phyloP scores from a whole-genome alignment of 768 basidiomycete species.

The Mycena galopus region DNA sequence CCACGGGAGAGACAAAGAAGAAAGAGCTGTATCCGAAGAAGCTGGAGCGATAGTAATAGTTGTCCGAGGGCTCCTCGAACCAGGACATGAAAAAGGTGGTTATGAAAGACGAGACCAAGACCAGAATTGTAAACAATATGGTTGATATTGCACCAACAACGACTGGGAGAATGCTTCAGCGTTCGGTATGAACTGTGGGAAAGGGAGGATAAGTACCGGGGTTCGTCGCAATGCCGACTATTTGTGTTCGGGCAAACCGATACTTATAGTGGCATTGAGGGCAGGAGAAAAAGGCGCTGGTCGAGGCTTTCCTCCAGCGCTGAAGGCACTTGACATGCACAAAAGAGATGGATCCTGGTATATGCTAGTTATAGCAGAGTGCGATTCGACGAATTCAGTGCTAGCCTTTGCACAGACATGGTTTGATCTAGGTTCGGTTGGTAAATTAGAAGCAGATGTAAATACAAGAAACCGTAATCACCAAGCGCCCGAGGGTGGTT shows the following conservation, averaged over 20 bases:
- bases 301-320: conserved; percentile 73
- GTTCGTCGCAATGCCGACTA: conserved; percentile 83
- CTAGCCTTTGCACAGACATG: conserved; percentile 82
- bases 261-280: conserved; percentile 86
- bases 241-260: conserved; percentile 78
- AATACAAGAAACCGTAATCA: not conserved
- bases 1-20: conserved; percentile 65
- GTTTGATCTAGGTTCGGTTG: conserved; percentile 70
- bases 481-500: conserved; percentile 68
- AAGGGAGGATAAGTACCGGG: conserved; percentile 61
- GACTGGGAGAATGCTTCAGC: conserved; percentile 56
- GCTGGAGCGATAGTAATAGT: conserved; percentile 46
- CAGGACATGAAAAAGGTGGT: conserved; percentile 75
- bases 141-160: conserved; percentile 73
- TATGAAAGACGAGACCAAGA: conserved; percentile 77
- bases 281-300: conserved; percentile 81
- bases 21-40: conserved; percentile 47
- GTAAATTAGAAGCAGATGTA: not conserved
- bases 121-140: conserved; percentile 72
- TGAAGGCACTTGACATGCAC: conserved; percentile 87
- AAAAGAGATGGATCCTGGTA: conserved; percentile 36
- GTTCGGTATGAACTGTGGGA: conserved; percentile 13
- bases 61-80: conserved; percentile 66
- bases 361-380: conserved; percentile 2
- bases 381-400: conserved; percentile 48